Conservation (phyloP, 2,329 filamentous ascomycete genomes). For the Aspergillus tubingensis region DNA sequence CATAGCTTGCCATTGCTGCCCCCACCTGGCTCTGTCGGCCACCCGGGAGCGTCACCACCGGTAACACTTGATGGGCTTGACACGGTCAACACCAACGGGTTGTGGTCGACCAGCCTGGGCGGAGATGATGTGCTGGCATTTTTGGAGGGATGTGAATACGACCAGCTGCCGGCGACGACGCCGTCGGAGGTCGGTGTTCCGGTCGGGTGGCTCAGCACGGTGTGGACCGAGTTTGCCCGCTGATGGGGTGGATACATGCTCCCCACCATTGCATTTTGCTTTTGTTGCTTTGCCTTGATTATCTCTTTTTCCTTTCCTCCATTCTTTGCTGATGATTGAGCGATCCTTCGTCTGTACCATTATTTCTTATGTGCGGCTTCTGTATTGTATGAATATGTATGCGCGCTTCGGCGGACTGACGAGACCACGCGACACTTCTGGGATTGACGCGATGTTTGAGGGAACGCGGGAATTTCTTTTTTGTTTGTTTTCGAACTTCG, state of each 20-base stretch:
- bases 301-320: constrained; percentile 7
- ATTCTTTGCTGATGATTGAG: constrained; percentile 9
- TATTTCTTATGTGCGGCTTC: constrained; percentile 26
- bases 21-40: constrained; percentile 35
- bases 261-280: background rate
- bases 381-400: constrained; percentile 31
- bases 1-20: constrained; percentile 40
- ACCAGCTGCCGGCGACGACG: constrained; percentile 29
- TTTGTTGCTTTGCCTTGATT: too few relatives aligned
- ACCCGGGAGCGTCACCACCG: constrained; percentile 33
- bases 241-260: constrained; percentile 13
- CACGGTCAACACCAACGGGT: constrained; percentile 22
- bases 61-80: constrained; percentile 32
- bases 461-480: background rate
- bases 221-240: constrained; percentile 38
- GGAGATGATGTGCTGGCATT: constrained; percentile 43
- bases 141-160: constrained; percentile 38
- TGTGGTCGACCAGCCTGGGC: constrained; percentile 37
- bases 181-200: constrained; percentile 36
- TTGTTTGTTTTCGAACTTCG: background rate
- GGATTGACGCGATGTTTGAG: constrained; percentile 5
- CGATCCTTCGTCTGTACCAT: constrained; percentile 27
- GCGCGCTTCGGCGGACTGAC: constrained; percentile 16
- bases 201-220: constrained; percentile 38
- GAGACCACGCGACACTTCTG: constrained; percentile 17